phyloP scores from a whole-genome alignment of 345 rosid species.

The Toxicodendron radicans region DNA sequence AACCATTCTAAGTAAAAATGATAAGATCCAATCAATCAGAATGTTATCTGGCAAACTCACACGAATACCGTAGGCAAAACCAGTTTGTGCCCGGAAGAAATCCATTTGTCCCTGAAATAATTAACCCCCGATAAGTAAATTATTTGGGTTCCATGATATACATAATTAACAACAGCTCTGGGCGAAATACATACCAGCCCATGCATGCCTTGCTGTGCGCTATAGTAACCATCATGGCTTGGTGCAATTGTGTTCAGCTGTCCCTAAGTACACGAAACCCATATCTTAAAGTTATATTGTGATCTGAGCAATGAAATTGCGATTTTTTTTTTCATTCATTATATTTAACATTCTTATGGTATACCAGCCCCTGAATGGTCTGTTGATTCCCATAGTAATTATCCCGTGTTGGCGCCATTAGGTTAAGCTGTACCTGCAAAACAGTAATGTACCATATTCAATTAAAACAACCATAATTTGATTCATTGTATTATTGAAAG shows the following conservation, averaged over 20 bases:
- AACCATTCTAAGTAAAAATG: neutral
- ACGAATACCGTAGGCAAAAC: constrained; percentile 45
- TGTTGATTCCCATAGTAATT: constrained; percentile 52
- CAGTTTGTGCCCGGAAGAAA: constrained; percentile 45
- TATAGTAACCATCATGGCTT: constrained; percentile 53
- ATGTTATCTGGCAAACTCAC: constrained; percentile 34
- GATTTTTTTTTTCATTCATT: neutral
- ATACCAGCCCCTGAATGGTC: constrained; percentile 58
- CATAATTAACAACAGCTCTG: neutral
- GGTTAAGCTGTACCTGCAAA: constrained; percentile 55
- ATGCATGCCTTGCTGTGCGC: constrained; percentile 52
- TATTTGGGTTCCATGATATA: neutral
- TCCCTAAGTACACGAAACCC: constrained; percentile 36
- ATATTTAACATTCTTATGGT: constrained; percentile 4
- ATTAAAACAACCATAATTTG: neutral
- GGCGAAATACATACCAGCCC: constrained; percentile 44
- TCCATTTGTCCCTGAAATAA: constrained; percentile 57
- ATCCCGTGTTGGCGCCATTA: constrained; percentile 65
- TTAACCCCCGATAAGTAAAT: neutral
- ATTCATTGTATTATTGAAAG: neutral
- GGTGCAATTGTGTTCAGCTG: constrained; percentile 59
- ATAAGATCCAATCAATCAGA: neutral
- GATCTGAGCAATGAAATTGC: neutral
- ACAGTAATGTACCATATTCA: neutral
- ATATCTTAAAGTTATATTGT: neutral